Percentiles rank a stretch among this genome's conserved stretches.
These are phyloP conservation scores for Boletus rubropictus DNA, from an alignment of 768 basidiomycete genomes.

Conservation along the genomic window DNA sequence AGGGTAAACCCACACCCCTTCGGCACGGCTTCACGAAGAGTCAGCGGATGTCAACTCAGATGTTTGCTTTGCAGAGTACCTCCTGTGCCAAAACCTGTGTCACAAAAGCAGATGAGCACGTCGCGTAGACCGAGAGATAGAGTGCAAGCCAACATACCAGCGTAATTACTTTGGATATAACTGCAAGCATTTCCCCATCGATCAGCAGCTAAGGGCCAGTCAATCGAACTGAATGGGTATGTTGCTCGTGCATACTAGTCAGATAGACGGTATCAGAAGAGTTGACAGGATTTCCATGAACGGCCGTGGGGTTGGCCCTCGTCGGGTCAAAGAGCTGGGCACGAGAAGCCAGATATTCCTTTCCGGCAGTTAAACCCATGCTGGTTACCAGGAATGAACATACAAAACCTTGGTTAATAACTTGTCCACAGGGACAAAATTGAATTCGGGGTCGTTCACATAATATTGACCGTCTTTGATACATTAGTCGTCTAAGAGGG, in stretches of 20 bases:
- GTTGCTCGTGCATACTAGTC: conserved; percentile 47
- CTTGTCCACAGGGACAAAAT: conserved; percentile 71
- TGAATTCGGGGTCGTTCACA: conserved; percentile 84
- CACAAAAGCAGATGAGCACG: conserved; percentile 3
- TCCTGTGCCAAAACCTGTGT: conserved; percentile 80
- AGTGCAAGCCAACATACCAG: conserved; percentile 41
- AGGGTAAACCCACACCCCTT: conserved; percentile 94
- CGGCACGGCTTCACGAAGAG: conserved; percentile 59
- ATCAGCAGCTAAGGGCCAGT: conserved; percentile 55
- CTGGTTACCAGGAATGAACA: background rate
- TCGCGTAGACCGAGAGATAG: background rate
- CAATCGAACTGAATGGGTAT: background rate
- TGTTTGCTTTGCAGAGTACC: conserved; percentile 37
- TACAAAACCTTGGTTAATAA: conserved; percentile 71
- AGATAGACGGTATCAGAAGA: conserved; percentile 96
- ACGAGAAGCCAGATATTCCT: conserved; percentile 81
- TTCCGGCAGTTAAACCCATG: conserved; percentile 3
- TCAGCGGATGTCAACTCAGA: conserved; percentile 3
- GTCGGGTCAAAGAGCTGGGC: conserved; percentile 73
- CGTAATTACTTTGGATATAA: conserved; percentile 84
- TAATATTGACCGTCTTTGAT: conserved; percentile 75
- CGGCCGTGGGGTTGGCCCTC: conserved; percentile 58
- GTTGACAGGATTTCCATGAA: conserved; percentile 74
- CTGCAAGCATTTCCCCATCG: conserved; percentile 89
- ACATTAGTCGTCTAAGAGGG: background rate